phyloP scores from a whole-genome alignment of 2,329 filamentous ascomycete species.

The Rhinocladiella similis region DNA sequence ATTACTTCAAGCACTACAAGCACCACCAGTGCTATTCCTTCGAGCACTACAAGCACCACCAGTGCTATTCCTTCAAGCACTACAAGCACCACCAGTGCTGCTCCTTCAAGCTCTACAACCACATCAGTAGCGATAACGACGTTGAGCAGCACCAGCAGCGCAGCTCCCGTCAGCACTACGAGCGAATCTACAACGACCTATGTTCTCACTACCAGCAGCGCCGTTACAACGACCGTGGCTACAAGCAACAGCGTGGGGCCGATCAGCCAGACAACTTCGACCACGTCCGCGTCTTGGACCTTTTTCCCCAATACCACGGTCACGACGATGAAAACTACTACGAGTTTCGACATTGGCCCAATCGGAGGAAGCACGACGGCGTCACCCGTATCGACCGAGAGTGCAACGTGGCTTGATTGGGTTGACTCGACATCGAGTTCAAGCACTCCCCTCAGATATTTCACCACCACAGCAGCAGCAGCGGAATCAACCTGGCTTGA shows the following conservation, averaged over 20 bases:
- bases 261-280: constrained; percentile 2
- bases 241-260: neutral
- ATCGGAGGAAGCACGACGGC: neutral
- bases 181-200: neutral
- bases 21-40: neutral
- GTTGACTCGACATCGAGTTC: neutral
- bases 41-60: constrained; percentile 1
- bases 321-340: constrained; percentile 1
- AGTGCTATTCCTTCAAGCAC: neutral
- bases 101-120: neutral
- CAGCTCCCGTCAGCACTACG: neutral
- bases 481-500: no score
- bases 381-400: neutral
- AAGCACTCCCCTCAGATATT: neutral
- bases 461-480: neutral
- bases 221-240: neutral
- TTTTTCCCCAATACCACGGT: neutral
- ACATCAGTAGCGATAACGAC: neutral
- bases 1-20: neutral
- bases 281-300: neutral
- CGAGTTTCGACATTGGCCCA: neutral
- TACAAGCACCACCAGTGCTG: neutral
- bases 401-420: neutral
- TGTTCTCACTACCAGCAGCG: neutral
- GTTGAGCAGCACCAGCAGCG: neutral